Base-by-base conservation (phyloP, 495 filamentous ascomycete genomes). In the Xylaria flabelliformis region DNA sequence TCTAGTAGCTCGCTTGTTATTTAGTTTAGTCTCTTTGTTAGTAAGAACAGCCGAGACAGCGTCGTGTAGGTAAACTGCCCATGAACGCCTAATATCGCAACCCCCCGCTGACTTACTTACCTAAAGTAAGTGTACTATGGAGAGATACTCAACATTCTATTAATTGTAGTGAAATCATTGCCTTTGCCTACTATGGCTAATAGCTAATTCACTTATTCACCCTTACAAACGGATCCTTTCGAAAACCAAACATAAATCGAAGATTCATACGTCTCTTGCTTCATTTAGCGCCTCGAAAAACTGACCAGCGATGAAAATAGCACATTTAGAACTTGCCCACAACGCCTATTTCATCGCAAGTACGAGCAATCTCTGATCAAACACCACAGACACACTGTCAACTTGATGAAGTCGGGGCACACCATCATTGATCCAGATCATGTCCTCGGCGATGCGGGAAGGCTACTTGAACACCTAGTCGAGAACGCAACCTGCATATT, bases 1-100 rank as follows among this genome's bases (percentile, higher is more conserved):
- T 61, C 55, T 61, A 39, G 67, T 4, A 53, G 3, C 39, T 62
- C 67, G 67, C 29, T 59, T 69, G 66, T 17, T 19, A 29, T 17
- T 34, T 17, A 29, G 36, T 17, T 34, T 17, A 29, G 36, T 39
- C 36, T 39, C 36, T 39, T 39, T 39, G 36, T 39, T 39, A 39
- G 36, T 39, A 39, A 39, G 36, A 29, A 29, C 26, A 29, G 26
- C 26, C 26, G 26, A 29, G 36, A 39, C 36, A 3, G 51, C 24
- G 51, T 29, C 9, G 51, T 15, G 13, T 32, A 56, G 13, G 24
- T 56, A 15, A 24, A 26, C 1, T 12, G 4, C 13, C 15, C 29
- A 7, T 59, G 17, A 36, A 34, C 24, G 12, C 24, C 51, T 55
- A 55, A 26, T 26, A 26, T 55, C 5, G 56, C 15, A 58, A 32